Evolutionary conservation across 1,139 yeast genomes (phyloP), one percentile per base, ranked within the genome.

Genomic region (Yamadazyma membranifaciens): DNA sequence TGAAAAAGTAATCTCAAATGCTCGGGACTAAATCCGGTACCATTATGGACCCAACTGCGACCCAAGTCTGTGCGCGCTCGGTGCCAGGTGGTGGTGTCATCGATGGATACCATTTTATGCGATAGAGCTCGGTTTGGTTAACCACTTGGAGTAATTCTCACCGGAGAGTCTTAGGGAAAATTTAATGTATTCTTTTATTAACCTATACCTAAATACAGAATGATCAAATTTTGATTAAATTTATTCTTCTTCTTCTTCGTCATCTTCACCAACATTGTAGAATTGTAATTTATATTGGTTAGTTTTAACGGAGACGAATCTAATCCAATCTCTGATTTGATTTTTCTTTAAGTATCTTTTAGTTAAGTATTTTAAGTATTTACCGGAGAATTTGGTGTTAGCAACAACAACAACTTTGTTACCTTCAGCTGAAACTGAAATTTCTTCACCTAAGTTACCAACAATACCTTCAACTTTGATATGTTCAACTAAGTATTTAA

Each of bases 291-390:
- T 88, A 88, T 92, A 94, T 73, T 82, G 84, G 85, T 92, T 89
- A 76, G 87, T 88, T 80, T 89, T 85, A 68, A 87, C 83, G 59
- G 98, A 87, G 60, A 92, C 96, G 67, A 94, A 92, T 84, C 98
- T 94, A 77, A 94, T 89, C 98, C 98, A 92, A 81, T 92, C 98
- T 81, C 94, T 86, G 80, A 91, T 87, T 78, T 87, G 95, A 94
- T 89, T 88, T 88, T 92, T 92, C 96, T 92, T 92, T 77, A 92
- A 87, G 94, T 88, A 92, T 83, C 95, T 91, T 89, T 92, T 92
- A 68, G 98, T 87, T 73, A 92, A 81, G 92, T 91, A 92, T 82
- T 92, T 92, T 75, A 89, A 86, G 95, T 92, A 92, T 81, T 94
- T 92, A 79, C 99, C 99, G 60, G 98, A 89, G 92, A 94, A 92